Conservation (phyloP, 139 green algal genomes). For the Chlamydomonas eustigma region DNA sequence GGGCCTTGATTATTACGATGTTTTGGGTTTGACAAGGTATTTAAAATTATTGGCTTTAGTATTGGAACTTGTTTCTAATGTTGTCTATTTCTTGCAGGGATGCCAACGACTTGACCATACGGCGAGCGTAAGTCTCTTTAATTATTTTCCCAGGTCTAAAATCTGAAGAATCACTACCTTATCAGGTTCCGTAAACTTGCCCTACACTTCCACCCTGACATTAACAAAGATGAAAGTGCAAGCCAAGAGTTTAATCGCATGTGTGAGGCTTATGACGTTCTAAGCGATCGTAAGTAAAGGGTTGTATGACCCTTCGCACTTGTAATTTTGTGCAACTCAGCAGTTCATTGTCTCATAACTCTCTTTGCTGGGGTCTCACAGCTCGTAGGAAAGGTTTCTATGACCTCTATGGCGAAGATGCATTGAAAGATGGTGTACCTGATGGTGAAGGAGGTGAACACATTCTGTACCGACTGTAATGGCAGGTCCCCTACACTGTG, state of each 20-base stretch:
- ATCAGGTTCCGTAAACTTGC: constrained; percentile 63
- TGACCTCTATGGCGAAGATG: constrained; percentile 70
- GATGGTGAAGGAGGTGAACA: constrained; percentile 44
- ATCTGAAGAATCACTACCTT: not conserved
- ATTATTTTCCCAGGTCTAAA: not conserved
- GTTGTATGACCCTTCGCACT: not conserved
- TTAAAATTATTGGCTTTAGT: not conserved
- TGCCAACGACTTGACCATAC: constrained; percentile 59
- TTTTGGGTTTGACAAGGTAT: constrained; percentile 50
- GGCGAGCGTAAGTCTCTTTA: constrained; percentile 57
- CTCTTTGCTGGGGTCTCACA: constrained; percentile 18
- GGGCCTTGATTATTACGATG: constrained; percentile 46
- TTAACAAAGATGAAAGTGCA: constrained; percentile 36
- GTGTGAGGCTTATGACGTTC: constrained; percentile 73
- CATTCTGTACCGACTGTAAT: no score
- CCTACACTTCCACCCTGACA: constrained; percentile 74
- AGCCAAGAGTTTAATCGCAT: constrained; percentile 48
- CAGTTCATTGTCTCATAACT: not conserved
- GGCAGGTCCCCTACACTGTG: constrained; percentile 2
- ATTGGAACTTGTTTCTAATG: not conserved
- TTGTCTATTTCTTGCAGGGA: constrained; percentile 30
- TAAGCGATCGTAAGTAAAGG: constrained; percentile 56
- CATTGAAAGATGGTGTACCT: constrained; percentile 59
- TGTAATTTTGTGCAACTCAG: not conserved
- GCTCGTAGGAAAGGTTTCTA: constrained; percentile 65